A percentile compares a stretch with the other conserved stretches of the same genome.
Evolutionary conservation across 2,329 filamentous ascomycete species (phyloP).

Genomic region (Capronia coronata): DNA sequence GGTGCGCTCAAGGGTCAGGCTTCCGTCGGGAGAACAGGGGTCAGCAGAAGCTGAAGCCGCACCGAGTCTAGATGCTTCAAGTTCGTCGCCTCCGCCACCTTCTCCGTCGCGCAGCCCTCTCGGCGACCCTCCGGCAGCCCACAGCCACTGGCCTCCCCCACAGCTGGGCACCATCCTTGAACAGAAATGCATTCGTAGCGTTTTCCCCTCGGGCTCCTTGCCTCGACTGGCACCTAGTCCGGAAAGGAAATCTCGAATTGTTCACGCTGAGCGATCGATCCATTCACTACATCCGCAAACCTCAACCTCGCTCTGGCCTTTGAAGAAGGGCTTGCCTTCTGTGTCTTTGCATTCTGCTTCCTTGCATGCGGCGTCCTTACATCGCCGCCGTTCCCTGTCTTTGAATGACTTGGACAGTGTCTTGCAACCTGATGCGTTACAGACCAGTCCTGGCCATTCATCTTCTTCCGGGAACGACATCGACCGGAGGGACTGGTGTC

Average conservation of each 20-base stretch:
- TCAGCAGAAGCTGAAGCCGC: not conserved
- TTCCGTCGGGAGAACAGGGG: not conserved
- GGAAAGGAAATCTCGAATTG: not conserved
- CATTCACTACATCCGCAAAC: conserved; percentile 6
- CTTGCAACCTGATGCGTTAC: conserved; percentile 3
- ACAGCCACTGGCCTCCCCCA: conserved; percentile 26
- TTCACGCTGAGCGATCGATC: conserved; percentile 3
- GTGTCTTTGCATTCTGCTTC: conserved; percentile 6
- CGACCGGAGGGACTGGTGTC: conserved; percentile 14
- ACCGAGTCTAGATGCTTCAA: conserved; percentile 10
- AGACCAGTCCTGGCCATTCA: conserved; percentile 10
- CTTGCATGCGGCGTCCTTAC: conserved; percentile 2
- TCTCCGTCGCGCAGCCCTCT: conserved; percentile 23
- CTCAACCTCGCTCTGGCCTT: not conserved
- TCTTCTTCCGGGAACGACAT: conserved; percentile 28
- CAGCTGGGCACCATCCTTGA: conserved; percentile 31
- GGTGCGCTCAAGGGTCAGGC: conserved; percentile 30
- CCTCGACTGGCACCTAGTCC: conserved; percentile 8
- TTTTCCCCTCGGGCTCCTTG: conserved; percentile 20
- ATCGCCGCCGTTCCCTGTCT: conserved; percentile 26
- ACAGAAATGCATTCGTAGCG: conserved; percentile 26
- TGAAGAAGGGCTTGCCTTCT: not conserved
- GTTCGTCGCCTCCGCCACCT: conserved; percentile 15
- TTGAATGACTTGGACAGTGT: conserved; percentile 29
- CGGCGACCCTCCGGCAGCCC: conserved; percentile 12